Percentiles rank a stretch among this genome's conserved stretches.
phyloP scores from a whole-genome alignment of 768 basidiomycete species.

The Tricholoma sp. region DNA sequence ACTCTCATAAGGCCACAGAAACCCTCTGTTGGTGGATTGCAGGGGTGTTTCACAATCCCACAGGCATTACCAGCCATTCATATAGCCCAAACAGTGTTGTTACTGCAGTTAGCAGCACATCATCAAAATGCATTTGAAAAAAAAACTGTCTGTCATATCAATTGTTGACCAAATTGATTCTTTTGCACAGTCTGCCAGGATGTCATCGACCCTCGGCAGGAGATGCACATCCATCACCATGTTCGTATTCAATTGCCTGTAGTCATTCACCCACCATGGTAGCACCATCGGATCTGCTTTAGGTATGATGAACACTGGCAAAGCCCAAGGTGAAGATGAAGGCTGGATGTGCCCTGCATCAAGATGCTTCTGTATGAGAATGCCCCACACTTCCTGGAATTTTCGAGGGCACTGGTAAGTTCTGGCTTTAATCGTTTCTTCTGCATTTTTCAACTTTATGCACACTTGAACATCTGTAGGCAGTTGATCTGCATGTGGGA shows the following conservation, averaged over 20 bases:
- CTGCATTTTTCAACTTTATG: no score
- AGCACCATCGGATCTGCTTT: constrained; percentile 19
- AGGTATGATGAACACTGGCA: constrained; percentile 23
- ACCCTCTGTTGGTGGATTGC: no score
- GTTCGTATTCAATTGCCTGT: constrained; percentile 18
- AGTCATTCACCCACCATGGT: constrained; percentile 25
- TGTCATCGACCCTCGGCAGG: no score
- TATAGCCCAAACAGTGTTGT: no score
- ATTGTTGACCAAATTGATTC: no score
- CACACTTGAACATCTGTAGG: neutral
- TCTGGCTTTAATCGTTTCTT: constrained; percentile 1
- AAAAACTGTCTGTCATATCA: no score
- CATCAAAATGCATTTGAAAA: no score
- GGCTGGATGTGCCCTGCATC: constrained; percentile 19
- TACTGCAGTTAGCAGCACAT: no score
- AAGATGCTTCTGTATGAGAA: constrained; percentile 25
- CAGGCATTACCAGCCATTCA: no score
- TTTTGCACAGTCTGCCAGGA: no score
- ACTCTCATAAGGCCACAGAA: no score
- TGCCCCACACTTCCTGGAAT: constrained; percentile 24
- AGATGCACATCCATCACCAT: constrained; percentile 10
- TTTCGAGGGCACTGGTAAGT: constrained; percentile 25
- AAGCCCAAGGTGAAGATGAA: constrained; percentile 23
- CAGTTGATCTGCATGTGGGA: constrained; percentile 18
- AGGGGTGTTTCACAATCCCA: no score